phyloP scores from a whole-genome alignment of 306 rosid species.

The Castanea sativa region DNA sequence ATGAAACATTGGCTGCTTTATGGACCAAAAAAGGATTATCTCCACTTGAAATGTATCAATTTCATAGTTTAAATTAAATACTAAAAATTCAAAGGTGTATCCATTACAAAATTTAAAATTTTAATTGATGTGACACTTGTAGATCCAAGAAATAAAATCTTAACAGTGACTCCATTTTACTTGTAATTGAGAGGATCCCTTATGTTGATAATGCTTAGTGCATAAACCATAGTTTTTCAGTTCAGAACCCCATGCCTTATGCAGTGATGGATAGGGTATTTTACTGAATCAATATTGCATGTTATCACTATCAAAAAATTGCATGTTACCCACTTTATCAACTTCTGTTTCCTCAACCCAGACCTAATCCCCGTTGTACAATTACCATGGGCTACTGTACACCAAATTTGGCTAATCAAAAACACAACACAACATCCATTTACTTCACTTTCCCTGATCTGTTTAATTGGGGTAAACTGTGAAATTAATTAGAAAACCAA shows the following conservation, averaged over 20 bases:
- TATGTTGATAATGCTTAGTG: background rate
- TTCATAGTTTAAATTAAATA: too few relatives aligned
- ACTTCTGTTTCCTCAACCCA: background rate
- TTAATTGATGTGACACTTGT: too few relatives aligned
- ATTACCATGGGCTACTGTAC: background rate
- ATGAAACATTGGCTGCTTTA: background rate
- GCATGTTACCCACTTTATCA: background rate
- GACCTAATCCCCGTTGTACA: background rate
- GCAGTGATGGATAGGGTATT: background rate
- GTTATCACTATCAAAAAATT: background rate
- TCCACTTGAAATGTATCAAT: too few relatives aligned
- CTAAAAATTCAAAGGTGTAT: too few relatives aligned
- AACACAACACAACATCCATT: background rate
- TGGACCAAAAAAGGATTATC: background rate
- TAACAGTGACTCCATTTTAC: too few relatives aligned
- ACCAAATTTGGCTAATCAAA: background rate
- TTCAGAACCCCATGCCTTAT: background rate
- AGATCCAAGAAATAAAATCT: too few relatives aligned
- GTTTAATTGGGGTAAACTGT: background rate
- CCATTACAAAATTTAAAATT: too few relatives aligned
- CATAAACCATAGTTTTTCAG: background rate
- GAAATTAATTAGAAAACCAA: background rate
- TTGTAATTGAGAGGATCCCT: background rate
- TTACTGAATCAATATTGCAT: background rate
- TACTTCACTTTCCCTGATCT: background rate